These are phyloP conservation scores for Cystofilobasidium ferigula DNA, from an alignment of 768 basidiomycete species.

Conservation along the genomic window DNA sequence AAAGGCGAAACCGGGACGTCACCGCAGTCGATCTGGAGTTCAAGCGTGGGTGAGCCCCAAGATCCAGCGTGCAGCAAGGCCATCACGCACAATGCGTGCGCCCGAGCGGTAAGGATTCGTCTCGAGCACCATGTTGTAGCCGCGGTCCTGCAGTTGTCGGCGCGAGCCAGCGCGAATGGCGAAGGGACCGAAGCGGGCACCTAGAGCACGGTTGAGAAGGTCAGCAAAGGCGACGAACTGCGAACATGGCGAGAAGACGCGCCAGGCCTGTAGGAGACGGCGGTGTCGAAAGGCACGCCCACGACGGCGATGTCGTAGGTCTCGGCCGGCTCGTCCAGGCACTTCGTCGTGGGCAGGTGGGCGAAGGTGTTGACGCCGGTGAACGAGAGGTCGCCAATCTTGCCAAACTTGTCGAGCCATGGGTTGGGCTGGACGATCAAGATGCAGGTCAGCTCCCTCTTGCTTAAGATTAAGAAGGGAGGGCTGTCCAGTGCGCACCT, in stretches of 20 bases:
- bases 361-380: slow-evolving; percentile 74
- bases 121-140: slow-evolving; percentile 16
- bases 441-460: no score
- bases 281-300: slow-evolving; percentile 37
- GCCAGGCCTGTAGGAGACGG: slow-evolving; percentile 34
- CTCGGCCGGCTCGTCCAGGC: slow-evolving; percentile 49
- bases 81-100: slow-evolving; percentile 9
- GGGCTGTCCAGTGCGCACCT: no score
- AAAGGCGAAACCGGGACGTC: slow-evolving; percentile 68
- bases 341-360: slow-evolving; percentile 62
- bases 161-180: slow-evolving; percentile 72
- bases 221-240: slow-evolving; percentile 29
- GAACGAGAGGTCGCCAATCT: slow-evolving; percentile 60
- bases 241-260: slow-evolving; percentile 45
- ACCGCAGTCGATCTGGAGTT: slow-evolving; percentile 15
- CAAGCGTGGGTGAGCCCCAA: background rate
- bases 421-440: slow-evolving; percentile 6
- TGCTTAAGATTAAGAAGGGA: no score
- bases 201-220: slow-evolving; percentile 36
- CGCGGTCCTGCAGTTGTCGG: slow-evolving; percentile 12
- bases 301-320: slow-evolving; percentile 66
- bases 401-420: slow-evolving; percentile 51
- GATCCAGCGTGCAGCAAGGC: background rate
- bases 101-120: slow-evolving; percentile 20
- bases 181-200: slow-evolving; percentile 77